Conservation (phyloP, 2,329 filamentous ascomycete genomes). For the Pseudogymnoascus sp. region DNA sequence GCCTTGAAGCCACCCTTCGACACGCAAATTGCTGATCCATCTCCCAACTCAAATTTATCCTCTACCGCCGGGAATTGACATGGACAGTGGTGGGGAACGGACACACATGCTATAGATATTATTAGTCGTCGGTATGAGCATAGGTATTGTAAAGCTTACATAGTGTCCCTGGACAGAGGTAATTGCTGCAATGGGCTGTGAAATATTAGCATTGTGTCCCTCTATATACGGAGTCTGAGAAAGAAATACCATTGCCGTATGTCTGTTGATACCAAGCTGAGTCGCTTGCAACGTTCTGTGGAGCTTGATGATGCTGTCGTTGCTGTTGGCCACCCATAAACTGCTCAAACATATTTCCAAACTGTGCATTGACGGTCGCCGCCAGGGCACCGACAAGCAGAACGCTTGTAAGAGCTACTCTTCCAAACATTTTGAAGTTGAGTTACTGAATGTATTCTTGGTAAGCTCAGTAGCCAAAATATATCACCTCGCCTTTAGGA, state of each 20-base stretch:
- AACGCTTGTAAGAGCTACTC: conserved; percentile 34
- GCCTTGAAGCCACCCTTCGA: conserved; percentile 68
- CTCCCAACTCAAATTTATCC: conserved; percentile 68
- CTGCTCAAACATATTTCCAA: conserved; percentile 91
- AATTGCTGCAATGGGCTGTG: conserved; percentile 79
- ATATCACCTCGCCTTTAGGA: conserved; percentile 1
- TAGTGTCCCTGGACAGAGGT: conserved; percentile 88
- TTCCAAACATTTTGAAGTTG: conserved; percentile 4
- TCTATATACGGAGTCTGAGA: background rate
- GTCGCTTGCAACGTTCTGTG: conserved; percentile 79
- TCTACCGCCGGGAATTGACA: conserved; percentile 73
- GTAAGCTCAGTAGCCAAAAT: background rate
- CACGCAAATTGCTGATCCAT: conserved; percentile 66
- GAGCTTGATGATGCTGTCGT: conserved; percentile 56
- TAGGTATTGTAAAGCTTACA: conserved; percentile 26
- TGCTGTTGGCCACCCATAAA: conserved; percentile 60
- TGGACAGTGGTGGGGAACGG: conserved; percentile 95
- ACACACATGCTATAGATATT: conserved; percentile 64
- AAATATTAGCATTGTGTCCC: conserved; percentile 10
- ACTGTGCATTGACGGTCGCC: conserved; percentile 63
- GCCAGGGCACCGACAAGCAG: conserved; percentile 46
- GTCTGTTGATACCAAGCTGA: conserved; percentile 68
- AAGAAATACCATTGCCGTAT: conserved; percentile 54
- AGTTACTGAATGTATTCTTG: background rate
- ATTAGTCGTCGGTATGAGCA: background rate